phyloP scores from a whole-genome alignment of 2,329 filamentous ascomycete species.

The Cyphellophora attinorum region DNA sequence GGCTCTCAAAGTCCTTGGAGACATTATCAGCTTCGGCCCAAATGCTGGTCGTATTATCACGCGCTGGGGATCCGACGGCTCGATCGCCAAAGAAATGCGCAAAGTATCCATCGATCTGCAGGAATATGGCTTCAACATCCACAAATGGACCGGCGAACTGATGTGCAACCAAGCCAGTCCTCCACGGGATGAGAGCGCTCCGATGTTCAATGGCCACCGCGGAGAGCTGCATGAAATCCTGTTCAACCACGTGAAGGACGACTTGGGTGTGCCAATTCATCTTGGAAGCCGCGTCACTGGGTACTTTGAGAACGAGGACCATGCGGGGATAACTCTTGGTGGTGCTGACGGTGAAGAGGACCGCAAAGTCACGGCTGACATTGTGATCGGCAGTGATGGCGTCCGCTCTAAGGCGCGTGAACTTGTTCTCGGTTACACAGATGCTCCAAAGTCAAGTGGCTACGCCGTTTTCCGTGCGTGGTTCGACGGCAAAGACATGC shows the following conservation, averaged over 20 bases:
- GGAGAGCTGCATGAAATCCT: constrained; percentile 53
- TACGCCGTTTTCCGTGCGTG: constrained; percentile 22
- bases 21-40: constrained; percentile 54
- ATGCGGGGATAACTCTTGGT: constrained; percentile 43
- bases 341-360: constrained; percentile 28
- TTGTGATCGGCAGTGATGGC: constrained; percentile 13
- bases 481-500: constrained; percentile 23
- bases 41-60: constrained; percentile 53
- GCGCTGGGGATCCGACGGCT: constrained; percentile 43
- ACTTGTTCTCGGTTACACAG: constrained; percentile 21
- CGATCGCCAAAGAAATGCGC: constrained; percentile 38
- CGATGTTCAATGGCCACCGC: constrained; percentile 51
- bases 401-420: constrained; percentile 14
- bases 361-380: constrained; percentile 7
- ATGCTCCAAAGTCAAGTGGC: constrained; percentile 22
- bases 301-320: constrained; percentile 45
- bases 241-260: constrained; percentile 47
- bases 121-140: constrained; percentile 50
- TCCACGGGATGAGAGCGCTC: constrained; percentile 35
- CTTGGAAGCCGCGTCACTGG: constrained; percentile 41
- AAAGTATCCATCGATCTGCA: constrained; percentile 43
- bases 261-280: constrained; percentile 46
- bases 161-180: constrained; percentile 47
- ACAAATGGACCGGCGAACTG: constrained; percentile 53
- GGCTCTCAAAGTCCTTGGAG: constrained; percentile 49